phyloP scores from a whole-genome alignment of 805 yeast genomes.

The Pichia deserticola region DNA sequence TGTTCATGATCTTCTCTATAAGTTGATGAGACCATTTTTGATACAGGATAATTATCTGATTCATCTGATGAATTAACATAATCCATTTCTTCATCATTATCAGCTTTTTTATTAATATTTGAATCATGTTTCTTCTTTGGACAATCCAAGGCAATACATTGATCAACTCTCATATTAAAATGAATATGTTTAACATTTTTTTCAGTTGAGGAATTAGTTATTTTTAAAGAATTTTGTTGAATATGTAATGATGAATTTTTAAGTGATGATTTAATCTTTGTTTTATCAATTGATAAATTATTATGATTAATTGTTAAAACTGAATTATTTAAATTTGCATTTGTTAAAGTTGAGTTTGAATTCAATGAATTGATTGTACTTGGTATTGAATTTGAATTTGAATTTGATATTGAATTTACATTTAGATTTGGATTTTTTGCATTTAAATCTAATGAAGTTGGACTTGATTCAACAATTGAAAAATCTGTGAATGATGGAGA shows the following conservation, averaged over 20 bases:
- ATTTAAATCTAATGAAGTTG: neutral
- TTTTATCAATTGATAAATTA: neutral
- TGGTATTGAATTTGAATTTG: conserved; percentile 7
- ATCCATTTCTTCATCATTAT: neutral
- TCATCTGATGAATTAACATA: conserved; percentile 19
- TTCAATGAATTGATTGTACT: conserved; percentile 7
- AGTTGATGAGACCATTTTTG: conserved; percentile 5
- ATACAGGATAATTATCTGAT: conserved; percentile 15
- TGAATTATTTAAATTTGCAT: conserved; percentile 6
- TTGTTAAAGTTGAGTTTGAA: conserved; percentile 1
- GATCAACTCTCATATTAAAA: conserved; percentile 90
- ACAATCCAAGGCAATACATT: conserved; percentile 69
- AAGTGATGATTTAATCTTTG: conserved; percentile 10
- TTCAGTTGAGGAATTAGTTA: neutral
- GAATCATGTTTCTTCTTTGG: conserved; percentile 4
- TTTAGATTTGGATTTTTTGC: neutral
- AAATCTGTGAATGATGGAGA: conserved; percentile 6
- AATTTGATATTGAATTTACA: neutral
- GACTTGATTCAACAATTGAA: conserved; percentile 26
- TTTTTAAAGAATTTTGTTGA: conserved; percentile 5
- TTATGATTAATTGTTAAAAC: neutral
- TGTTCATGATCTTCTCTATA: conserved; percentile 8
- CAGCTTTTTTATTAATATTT: neutral
- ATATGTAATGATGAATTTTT: conserved; percentile 10
- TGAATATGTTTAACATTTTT: conserved; percentile 67